phyloP scores from a whole-genome alignment of 179 eudicot genomes.

The Patellifolia procumbens region DNA sequence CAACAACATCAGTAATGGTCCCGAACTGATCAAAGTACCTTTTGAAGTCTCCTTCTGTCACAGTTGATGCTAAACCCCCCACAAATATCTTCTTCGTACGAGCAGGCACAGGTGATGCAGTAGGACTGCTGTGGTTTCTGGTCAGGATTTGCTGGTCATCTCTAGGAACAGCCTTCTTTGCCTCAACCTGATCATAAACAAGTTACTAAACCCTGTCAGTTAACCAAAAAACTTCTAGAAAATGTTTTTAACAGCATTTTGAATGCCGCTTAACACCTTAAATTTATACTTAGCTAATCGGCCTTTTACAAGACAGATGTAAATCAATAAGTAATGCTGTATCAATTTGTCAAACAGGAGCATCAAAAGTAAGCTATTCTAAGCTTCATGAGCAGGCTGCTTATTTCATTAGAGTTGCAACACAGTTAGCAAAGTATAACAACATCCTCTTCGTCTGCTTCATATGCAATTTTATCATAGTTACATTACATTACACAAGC shows the following conservation, averaged over 20 bases:
- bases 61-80: constrained; percentile 52
- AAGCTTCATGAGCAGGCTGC: background rate
- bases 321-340: background rate
- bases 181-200: constrained; percentile 44
- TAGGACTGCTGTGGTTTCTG: constrained; percentile 39
- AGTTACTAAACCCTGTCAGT: background rate
- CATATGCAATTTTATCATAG: background rate
- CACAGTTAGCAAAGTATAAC: background rate
- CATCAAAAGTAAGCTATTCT: background rate
- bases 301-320: background rate
- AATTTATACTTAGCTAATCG: background rate
- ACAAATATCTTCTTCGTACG: constrained; percentile 58
- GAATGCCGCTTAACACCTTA: background rate
- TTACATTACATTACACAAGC: background rate
- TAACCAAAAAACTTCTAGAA: background rate
- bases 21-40: constrained; percentile 57
- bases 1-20: constrained; percentile 52
- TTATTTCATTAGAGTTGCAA: background rate
- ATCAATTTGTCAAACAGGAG: background rate
- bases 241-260: background rate
- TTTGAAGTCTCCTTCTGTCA: constrained; percentile 52
- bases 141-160: constrained; percentile 42
- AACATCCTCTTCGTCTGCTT: background rate
- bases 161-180: constrained; percentile 59
- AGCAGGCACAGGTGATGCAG: constrained; percentile 45